These are phyloP conservation scores for Phanerochaete carnosa DNA, from an alignment of 768 basidiomycete genomes.

Conservation along the genomic window DNA sequence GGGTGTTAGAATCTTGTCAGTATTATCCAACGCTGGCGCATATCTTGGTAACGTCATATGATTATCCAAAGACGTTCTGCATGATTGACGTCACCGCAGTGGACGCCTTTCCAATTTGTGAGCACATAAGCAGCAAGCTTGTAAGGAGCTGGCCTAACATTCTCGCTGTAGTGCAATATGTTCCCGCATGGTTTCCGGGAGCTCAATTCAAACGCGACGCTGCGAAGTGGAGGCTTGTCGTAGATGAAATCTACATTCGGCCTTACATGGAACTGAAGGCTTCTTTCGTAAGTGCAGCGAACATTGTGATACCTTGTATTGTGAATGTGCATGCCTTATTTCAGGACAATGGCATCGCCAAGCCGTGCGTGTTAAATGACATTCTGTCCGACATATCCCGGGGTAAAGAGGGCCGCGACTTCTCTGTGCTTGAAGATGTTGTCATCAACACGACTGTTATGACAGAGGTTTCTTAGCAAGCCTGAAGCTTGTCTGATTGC, in stretches of 20 bases:
- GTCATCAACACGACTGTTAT: no score
- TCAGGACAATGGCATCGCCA: neutral
- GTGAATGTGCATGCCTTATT: neutral
- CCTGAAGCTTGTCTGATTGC: no score
- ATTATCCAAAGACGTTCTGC: neutral
- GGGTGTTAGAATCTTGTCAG: neutral
- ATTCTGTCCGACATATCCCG: neutral
- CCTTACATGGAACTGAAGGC: conserved; percentile 4
- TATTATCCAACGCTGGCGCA: neutral
- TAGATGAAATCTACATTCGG: conserved; percentile 3
- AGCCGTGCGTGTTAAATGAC: neutral
- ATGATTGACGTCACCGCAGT: neutral
- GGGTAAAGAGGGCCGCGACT: no score
- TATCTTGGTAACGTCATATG: neutral
- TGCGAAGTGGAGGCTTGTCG: neutral
- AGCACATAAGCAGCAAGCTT: neutral
- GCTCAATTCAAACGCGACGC: no score
- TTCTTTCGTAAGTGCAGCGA: neutral
- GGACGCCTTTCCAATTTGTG: neutral
- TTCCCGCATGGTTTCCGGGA: no score
- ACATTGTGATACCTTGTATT: neutral
- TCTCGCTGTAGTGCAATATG: conserved; percentile 17
- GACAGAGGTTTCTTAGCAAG: no score
- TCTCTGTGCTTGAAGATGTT: no score
- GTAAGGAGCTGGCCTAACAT: neutral